Evolutionary conservation across 257 asterid species (phyloP), one percentile per base, ranked within the genome.

Genomic region (Solanum chiquidenum): DNA sequence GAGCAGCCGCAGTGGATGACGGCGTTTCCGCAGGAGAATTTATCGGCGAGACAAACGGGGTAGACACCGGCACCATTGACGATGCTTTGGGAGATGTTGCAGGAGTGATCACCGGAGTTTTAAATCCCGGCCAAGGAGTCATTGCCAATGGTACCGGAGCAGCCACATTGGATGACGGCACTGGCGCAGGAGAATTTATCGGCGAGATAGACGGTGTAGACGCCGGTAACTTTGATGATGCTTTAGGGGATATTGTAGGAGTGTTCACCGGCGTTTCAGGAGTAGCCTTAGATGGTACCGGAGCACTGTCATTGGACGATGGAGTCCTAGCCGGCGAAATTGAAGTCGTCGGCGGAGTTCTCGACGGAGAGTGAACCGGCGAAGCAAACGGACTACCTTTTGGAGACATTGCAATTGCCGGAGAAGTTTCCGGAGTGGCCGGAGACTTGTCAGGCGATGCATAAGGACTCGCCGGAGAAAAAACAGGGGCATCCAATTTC

Each of bases 391-490:
- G 91, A 75, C 90, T 89, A 89, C 90, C 9, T 87, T 84, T 83
- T 1, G 95, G 94, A 89, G 95, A 25, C 35, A 3, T 20, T 27
- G 37, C 16, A 25, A 77, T 42, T 25, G 37, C n/a, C 37, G 62
- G 60, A 40, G 83, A 76, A 76, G 6, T n/a, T 25, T 93, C 89
- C 33, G 92, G 68, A 83, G 89, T 29, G 68, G 83, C 90, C 85
- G 96, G 95, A 91, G 98, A 91, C 89, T 88, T 90, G 16, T 91
- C 25, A 44, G 96, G 96, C 88, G 95, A 87, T 77, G 91, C 4
- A 42, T 77, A 58, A 77, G n/a, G 60, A 77, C 23, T 25, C 62
- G 79, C 68, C 87, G 91, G 89, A 75, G 91, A 33, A 89, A 86
- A 35, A 3, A 89, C 84, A 21, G 91, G 93, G 9, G 91, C 13